Evolutionary conservation across 2,329 filamentous ascomycete genomes (phyloP).

Genomic region (Rutstroemia sp.): DNA sequence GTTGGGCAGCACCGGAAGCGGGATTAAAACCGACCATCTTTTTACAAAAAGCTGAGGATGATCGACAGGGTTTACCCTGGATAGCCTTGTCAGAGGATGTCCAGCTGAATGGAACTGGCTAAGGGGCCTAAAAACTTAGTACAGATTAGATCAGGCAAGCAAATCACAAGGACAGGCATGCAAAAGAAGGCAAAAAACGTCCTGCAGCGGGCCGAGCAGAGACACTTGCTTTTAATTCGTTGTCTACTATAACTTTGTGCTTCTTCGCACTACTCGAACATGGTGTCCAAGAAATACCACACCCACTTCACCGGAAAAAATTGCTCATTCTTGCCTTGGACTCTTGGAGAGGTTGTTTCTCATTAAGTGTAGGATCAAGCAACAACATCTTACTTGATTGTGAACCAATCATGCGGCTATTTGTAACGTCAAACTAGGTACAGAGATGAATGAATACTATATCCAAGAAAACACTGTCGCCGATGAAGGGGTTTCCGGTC

Average conservation of each 20-base stretch:
- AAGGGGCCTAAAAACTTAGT: background rate
- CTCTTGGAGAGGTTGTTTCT: background rate
- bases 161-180: background rate
- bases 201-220: slow-evolving; percentile 27
- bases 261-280: background rate
- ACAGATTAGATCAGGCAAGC: background rate
- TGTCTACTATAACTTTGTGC: background rate
- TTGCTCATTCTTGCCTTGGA: background rate
- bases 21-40: background rate
- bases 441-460: too few relatives aligned
- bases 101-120: slow-evolving; percentile 5
- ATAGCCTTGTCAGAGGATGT: background rate
- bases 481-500: background rate
- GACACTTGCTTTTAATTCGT: slow-evolving; percentile 11
- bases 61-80: background rate
- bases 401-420: background rate
- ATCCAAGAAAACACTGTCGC: background rate
- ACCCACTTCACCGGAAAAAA: slow-evolving; percentile 3
- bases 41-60: background rate
- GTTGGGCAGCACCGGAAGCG: background rate
- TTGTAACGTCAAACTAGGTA: background rate
- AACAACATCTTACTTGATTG: too few relatives aligned
- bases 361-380: background rate
- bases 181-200: slow-evolving; percentile 15
- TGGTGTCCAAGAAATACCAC: background rate